Conservation (phyloP, 441 rosid genomes). For the Cnidoscolus chayamansa region DNA sequence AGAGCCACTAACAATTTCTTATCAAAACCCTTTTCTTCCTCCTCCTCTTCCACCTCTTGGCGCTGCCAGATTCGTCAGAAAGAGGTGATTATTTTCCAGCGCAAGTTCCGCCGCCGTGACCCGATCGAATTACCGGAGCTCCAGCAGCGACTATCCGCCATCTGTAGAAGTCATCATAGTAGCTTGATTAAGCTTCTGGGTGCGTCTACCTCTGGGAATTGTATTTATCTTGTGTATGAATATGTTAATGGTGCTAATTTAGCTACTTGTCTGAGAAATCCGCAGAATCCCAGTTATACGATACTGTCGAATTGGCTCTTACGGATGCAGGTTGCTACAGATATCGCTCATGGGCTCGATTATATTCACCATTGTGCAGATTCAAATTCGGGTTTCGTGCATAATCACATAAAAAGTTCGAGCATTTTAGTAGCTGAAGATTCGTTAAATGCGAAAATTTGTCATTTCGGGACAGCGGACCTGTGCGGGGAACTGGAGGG, state of each 20-base stretch:
- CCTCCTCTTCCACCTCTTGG: constrained; percentile 67
- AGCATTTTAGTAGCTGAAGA: constrained; percentile 62
- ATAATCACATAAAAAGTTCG: constrained; percentile 66
- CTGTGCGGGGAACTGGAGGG: constrained; percentile 65
- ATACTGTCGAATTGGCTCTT: constrained; percentile 66
- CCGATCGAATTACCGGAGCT: constrained; percentile 38
- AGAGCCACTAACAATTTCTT: constrained; percentile 78
- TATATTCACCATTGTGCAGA: constrained; percentile 74
- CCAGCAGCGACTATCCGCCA: constrained; percentile 43
- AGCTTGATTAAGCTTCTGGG: constrained; percentile 70
- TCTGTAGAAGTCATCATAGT: constrained; percentile 70
- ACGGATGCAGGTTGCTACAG: constrained; percentile 73
- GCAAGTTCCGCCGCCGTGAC: constrained; percentile 49
- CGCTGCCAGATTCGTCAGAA: constrained; percentile 59
- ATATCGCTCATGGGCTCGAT: constrained; percentile 83
- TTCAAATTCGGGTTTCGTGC: constrained; percentile 48
- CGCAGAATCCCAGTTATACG: constrained; percentile 58
- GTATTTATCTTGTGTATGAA: constrained; percentile 63
- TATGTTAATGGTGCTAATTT: constrained; percentile 56
- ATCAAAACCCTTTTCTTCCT: constrained; percentile 48
- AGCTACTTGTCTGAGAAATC: constrained; percentile 56
- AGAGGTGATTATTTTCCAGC: constrained; percentile 58
- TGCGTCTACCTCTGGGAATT: constrained; percentile 56
- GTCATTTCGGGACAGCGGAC: constrained; percentile 82
- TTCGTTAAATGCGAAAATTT: constrained; percentile 60